Evolutionary conservation across 441 rosid genomes (phyloP).

Genomic region (Theobroma grandiflorum): DNA sequence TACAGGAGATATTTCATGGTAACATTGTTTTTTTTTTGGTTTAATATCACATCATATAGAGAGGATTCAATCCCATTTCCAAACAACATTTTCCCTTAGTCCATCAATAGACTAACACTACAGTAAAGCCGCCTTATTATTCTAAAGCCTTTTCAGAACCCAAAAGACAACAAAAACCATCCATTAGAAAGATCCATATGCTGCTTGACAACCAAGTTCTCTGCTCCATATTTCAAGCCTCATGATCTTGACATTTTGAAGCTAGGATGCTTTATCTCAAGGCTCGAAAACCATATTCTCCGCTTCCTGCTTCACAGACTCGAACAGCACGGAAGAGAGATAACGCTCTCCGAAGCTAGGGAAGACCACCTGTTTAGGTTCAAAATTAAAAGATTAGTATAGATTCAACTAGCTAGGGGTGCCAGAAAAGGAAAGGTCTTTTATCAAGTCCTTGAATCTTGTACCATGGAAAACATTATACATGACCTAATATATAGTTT

Average conservation of each 20-base stretch:
- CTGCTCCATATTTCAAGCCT: slow-evolving; percentile 2
- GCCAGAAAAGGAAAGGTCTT: neutral
- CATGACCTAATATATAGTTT: neutral
- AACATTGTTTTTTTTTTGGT: neutral
- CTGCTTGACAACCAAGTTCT: neutral
- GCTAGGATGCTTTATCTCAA: slow-evolving; percentile 30
- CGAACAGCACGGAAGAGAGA: slow-evolving; percentile 79
- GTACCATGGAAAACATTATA: neutral
- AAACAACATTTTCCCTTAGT: neutral
- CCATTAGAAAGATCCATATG: neutral
- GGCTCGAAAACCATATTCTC: slow-evolving; percentile 59
- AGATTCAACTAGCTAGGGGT: neutral
- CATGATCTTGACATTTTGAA: neutral
- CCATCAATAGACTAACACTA: neutral
- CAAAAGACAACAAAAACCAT: neutral
- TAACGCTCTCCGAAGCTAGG: slow-evolving; percentile 94
- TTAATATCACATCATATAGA: neutral
- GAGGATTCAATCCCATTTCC: neutral
- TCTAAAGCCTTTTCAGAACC: neutral
- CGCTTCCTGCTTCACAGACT: slow-evolving; percentile 70
- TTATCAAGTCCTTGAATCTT: neutral
- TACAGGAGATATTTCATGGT: neutral
- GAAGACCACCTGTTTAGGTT: slow-evolving; percentile 64
- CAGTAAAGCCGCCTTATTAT: neutral
- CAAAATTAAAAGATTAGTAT: neutral